Evolutionary conservation across 73 alveolate species (phyloP), one percentile per base, ranked within the genome.

Genomic region (Tetrahymena elliotti): DNA sequence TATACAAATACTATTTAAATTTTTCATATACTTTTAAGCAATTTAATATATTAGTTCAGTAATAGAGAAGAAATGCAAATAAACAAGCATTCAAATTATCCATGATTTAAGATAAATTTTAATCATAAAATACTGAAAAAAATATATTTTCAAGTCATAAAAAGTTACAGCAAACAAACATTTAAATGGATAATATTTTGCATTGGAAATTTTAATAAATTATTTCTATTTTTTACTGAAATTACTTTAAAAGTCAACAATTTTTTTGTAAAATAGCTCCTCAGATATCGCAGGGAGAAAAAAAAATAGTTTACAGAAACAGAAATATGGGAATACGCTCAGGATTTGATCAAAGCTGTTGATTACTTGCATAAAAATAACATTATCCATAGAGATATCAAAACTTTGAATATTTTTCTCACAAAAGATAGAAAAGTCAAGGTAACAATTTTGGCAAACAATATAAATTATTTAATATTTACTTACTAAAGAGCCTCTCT

Each of bases 381-480:
- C 84, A 98, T 98, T n/a, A 99, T 99, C 33, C 99, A 99, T 93
- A 96, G 99, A 94, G 99, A 99, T 94, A 99, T 99, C 33, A 99
- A 99, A 97, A 97, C 99, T 84, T 96, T 98, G 92, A 99, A 99
- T 95, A 97, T 98, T 53, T 98, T 98, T 96, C 97, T 99, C 15
- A 96, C 97, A 5, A 94, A 94, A 84, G 97, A 97, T 22, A 92
- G 92, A 31, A 53, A 95, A 84, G 96, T 96, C 9, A 97, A 96
- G 94, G 83, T 40, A 93, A 24, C 13, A 47, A 47, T 47, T 47
- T 27, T 47, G 20, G 13, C 15, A 34, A 83, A 83, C 3, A 2
- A 9, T 6, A 83, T n/a, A n/a, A n/a, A n/a, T n/a, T n/a, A n/a
- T n/a, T n/a, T n/a, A n/a, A n/a, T n/a, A n/a, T n/a, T n/a, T n/a